A percentile compares a stretch with the other conserved stretches of the same genome.
Conservation (phyloP, 768 basidiomycete genomes). For the Mycena crocata region DNA sequence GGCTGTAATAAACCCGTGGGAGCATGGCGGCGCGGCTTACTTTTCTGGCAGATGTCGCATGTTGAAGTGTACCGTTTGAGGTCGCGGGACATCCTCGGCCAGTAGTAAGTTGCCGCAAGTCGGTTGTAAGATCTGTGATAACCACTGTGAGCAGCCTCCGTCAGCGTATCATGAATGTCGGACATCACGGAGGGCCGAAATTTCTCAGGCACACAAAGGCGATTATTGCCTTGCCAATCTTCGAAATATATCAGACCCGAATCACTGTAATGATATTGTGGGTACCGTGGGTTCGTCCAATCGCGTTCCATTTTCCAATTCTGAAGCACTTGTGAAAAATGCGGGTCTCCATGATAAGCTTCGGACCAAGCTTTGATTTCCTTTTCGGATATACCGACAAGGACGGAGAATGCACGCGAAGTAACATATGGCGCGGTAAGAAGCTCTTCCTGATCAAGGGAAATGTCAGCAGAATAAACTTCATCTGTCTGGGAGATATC, state of each 20-base stretch:
- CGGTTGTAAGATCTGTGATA: slow-evolving; percentile 24
- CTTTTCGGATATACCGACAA: slow-evolving; percentile 2
- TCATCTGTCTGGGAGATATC: background rate
- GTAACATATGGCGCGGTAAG: background rate
- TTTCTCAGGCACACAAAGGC: slow-evolving; percentile 43
- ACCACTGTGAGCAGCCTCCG: slow-evolving; percentile 44
- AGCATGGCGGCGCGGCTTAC: background rate
- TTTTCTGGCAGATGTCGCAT: slow-evolving; percentile 1
- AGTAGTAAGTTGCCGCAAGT: background rate
- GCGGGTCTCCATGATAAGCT: background rate
- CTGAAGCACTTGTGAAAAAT: slow-evolving; percentile 9
- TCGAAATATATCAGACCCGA: slow-evolving; percentile 38
- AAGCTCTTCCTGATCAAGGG: background rate
- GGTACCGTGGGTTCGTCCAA: slow-evolving; percentile 16
- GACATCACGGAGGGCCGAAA: slow-evolving; percentile 33
- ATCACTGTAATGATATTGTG: slow-evolving; percentile 28
- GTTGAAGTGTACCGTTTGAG: background rate
- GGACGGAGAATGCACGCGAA: background rate
- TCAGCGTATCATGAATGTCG: slow-evolving; percentile 38
- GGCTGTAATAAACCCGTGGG: background rate
- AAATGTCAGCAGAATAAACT: background rate
- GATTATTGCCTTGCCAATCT: slow-evolving; percentile 31
- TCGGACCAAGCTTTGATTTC: slow-evolving; percentile 12
- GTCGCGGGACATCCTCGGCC: background rate
- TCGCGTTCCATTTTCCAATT: slow-evolving; percentile 1